Evolutionary conservation across 768 basidiomycete genomes (phyloP).

Genomic region (Dioszegia hungarica): DNA sequence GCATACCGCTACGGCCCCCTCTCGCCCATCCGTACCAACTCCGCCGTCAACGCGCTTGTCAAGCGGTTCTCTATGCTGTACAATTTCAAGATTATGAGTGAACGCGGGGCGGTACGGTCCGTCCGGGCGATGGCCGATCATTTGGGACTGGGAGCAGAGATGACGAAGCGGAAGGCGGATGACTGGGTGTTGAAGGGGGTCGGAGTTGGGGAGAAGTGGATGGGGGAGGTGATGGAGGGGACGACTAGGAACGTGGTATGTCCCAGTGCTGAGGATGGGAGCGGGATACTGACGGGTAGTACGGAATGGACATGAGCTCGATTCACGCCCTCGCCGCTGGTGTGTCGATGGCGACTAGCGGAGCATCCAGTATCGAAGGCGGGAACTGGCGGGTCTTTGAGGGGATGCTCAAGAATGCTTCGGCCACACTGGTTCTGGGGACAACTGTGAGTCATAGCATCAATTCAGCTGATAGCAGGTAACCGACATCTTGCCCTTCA

Average conservation of each 20-base stretch:
- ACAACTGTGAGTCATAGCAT: conserved; percentile 56
- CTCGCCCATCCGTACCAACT: conserved; percentile 59
- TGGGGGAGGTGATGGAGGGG: conserved; percentile 70
- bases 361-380: conserved; percentile 63
- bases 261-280: conserved; percentile 51
- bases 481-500: conserved; percentile 43
- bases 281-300: conserved; percentile 41
- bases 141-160: conserved; percentile 29
- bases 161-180: conserved; percentile 56
- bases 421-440: conserved; percentile 65
- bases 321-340: conserved; percentile 75
- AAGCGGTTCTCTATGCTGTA: conserved; percentile 60
- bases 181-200: conserved; percentile 57
- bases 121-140: conserved; percentile 34
- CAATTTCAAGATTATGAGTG: conserved; percentile 31
- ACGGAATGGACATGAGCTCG: conserved; percentile 59
- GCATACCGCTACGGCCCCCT: conserved; percentile 71
- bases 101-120: conserved; percentile 22
- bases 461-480: conserved; percentile 49
- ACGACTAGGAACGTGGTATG: conserved; percentile 81
- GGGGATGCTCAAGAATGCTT: conserved; percentile 65
- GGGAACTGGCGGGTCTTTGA: conserved; percentile 86
- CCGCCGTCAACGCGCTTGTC: conserved; percentile 38
- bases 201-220: conserved; percentile 60
- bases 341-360: conserved; percentile 65